Conservation (phyloP, 2,329 filamentous ascomycete genomes). For the Fusarium subglutinans region DNA sequence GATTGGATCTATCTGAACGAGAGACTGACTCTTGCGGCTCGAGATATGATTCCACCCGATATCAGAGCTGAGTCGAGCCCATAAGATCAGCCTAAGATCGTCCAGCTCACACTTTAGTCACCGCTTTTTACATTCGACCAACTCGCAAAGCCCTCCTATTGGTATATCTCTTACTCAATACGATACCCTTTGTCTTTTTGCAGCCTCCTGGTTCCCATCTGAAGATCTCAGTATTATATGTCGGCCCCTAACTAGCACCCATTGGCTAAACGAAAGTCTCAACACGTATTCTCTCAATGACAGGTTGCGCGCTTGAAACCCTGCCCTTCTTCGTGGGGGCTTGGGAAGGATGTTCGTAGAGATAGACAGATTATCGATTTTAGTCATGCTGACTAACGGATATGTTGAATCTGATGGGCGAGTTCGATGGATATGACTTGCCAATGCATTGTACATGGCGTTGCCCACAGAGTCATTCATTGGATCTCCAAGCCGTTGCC, state of each 20-base stretch:
- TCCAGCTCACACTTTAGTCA: no score
- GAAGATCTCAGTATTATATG: rapidly evolving
- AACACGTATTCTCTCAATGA: background rate
- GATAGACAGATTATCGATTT: rapidly evolving
- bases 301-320: rapidly evolving
- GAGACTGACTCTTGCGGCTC: background rate
- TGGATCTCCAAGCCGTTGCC: background rate
- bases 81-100: rapidly evolving
- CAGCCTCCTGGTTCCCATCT: rapidly evolving
- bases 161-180: background rate
- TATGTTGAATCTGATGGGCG: background rate
- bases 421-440: background rate
- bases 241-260: no score
- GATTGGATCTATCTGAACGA: background rate
- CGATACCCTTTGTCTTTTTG: background rate
- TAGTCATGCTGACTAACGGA: background rate
- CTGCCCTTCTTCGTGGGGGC: background rate
- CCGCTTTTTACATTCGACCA: no score
- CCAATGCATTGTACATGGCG: background rate
- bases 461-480: rapidly evolving
- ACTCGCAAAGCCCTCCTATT: background rate
- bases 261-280: background rate
- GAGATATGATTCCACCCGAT: background rate
- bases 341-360: background rate
- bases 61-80: background rate